Evolutionary conservation across 2,329 filamentous ascomycete genomes (phyloP), one percentile per base, ranked within the genome.

Genomic region (Pseudocercospora fijiensis): DNA sequence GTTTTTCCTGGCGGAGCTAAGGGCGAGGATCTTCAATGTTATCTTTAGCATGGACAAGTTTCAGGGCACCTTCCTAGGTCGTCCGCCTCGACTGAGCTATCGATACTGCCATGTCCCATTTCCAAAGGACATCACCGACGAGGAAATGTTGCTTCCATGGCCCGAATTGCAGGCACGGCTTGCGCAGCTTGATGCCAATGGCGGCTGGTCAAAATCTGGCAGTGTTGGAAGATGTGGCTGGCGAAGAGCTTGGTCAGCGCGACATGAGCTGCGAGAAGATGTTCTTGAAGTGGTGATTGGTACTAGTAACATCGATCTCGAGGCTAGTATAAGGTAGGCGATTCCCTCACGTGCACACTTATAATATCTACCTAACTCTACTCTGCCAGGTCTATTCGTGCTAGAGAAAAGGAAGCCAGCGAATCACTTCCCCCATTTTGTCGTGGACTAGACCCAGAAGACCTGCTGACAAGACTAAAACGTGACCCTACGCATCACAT

Each of bases 1-100:
- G 2, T 68, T 72, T 37, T 67, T 70, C 41, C 30, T 72, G 1
- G 67, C 64, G 20, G 69, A 72, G 55, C 62, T 69, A 3, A 64
- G 69, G 1, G 57, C 63, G 4, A 51, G 70, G 10, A 51, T 71
- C 2, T 70, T 72, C 57, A 65, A 69, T 27, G 61, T 65, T 10
- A 60, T 69, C 18, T 72, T 64, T 53, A 62, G 58, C 24, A 66
- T 68, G 61, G 71, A 72, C 63, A 71, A 71, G 30, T 70, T 71
- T 9, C 57, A 69, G 4, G 67, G 70, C 4, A 72, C 70, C 1
- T 72, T 66, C 43, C 61, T 71, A 1, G 71, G 69, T 10, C 60
- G 68, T 13, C 68, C 68, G n/a, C 62, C 62, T 5, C 65, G 66
- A 16, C 57, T 69, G 28, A 69, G 65, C 61, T 67, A 69, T 55